Evolutionary conservation across 768 basidiomycete species (phyloP).

Genomic region (Cubamyces lactineus): DNA sequence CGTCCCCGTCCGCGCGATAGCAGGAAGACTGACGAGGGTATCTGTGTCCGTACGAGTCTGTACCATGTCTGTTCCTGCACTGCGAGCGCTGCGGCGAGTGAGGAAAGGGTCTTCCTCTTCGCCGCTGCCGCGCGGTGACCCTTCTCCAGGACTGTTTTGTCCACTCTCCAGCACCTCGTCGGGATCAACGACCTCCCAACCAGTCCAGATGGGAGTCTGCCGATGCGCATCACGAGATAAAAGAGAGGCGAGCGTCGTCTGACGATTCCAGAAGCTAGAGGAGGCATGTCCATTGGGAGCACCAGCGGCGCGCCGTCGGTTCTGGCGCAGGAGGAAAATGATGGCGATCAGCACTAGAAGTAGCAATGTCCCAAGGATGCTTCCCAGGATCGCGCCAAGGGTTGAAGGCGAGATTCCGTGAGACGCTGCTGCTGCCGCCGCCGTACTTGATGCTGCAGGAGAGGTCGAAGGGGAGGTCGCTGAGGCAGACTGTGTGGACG

Average conservation of each 20-base stretch:
- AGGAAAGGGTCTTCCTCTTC: slow-evolving; percentile 69
- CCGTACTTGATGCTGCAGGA: slow-evolving; percentile 13
- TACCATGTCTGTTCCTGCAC: slow-evolving; percentile 27
- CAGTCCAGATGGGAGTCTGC: slow-evolving; percentile 37
- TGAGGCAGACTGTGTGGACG: slow-evolving; percentile 6
- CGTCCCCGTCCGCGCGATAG: slow-evolving; percentile 24
- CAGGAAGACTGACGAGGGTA: slow-evolving; percentile 36
- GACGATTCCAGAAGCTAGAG: slow-evolving; percentile 46
- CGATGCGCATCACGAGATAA: slow-evolving; percentile 23
- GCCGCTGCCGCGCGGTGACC: slow-evolving; percentile 68
- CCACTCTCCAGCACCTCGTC: slow-evolving; percentile 18
- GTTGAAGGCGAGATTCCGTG: slow-evolving; percentile 34
- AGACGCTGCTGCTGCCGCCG: slow-evolving; percentile 22
- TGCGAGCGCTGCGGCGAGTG: slow-evolving; percentile 28
- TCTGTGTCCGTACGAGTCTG: slow-evolving; percentile 32
- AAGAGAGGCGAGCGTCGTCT: slow-evolving; percentile 30
- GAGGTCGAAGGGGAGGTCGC: slow-evolving; percentile 9
- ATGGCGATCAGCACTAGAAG: slow-evolving; percentile 58
- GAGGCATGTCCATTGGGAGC: slow-evolving; percentile 27
- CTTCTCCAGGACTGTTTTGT: slow-evolving; percentile 50
- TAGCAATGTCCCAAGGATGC: slow-evolving; percentile 61
- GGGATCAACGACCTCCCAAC: slow-evolving; percentile 37
- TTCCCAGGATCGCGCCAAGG: slow-evolving; percentile 61
- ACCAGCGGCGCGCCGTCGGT: slow-evolving; percentile 28
- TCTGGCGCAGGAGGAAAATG: slow-evolving; percentile 42